Percentiles rank a stretch among this genome's conserved stretches.
Conservation (phyloP, 1,139 yeast genomes). For the Geotrichum aggregatum region DNA sequence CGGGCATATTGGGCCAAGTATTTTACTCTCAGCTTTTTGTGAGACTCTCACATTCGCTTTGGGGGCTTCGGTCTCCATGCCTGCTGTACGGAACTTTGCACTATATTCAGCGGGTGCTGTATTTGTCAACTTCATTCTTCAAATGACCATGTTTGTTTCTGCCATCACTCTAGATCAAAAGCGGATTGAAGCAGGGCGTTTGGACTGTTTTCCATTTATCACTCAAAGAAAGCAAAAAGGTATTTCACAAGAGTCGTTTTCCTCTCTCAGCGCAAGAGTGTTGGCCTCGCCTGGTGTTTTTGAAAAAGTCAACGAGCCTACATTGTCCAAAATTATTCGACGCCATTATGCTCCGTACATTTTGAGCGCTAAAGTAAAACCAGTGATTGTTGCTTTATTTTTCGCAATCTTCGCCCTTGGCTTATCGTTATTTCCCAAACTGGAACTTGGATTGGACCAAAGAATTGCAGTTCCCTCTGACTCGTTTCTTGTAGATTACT, state of each 20-base stretch:
- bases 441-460: slow-evolving; percentile 82
- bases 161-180: slow-evolving; percentile 64
- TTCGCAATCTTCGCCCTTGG: slow-evolving; percentile 63
- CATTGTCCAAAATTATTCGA: slow-evolving; percentile 43
- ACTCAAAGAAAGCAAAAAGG: slow-evolving; percentile 22
- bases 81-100: slow-evolving; percentile 93
- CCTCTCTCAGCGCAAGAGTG: slow-evolving; percentile 28
- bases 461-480: slow-evolving; percentile 78
- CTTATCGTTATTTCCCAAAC: slow-evolving; percentile 60
- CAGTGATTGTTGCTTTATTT: slow-evolving; percentile 52
- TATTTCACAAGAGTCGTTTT: slow-evolving; percentile 26
- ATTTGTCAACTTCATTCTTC: slow-evolving; percentile 67
- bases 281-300: slow-evolving; percentile 32
- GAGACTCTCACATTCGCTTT: slow-evolving; percentile 74
- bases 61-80: slow-evolving; percentile 84
- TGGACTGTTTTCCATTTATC: slow-evolving; percentile 50
- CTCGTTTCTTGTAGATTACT: slow-evolving; percentile 76
- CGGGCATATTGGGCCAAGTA: slow-evolving; percentile 80
- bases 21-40: slow-evolving; percentile 67
- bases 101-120: slow-evolving; percentile 86
- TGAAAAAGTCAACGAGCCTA: slow-evolving; percentile 30
- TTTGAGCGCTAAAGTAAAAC: slow-evolving; percentile 47
- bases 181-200: slow-evolving; percentile 54
- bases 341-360: slow-evolving; percentile 56
- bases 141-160: slow-evolving; percentile 76